These are phyloP conservation scores for Tetraselmis striata DNA, from an alignment of 139 green algal species.

Conservation along the genomic window DNA sequence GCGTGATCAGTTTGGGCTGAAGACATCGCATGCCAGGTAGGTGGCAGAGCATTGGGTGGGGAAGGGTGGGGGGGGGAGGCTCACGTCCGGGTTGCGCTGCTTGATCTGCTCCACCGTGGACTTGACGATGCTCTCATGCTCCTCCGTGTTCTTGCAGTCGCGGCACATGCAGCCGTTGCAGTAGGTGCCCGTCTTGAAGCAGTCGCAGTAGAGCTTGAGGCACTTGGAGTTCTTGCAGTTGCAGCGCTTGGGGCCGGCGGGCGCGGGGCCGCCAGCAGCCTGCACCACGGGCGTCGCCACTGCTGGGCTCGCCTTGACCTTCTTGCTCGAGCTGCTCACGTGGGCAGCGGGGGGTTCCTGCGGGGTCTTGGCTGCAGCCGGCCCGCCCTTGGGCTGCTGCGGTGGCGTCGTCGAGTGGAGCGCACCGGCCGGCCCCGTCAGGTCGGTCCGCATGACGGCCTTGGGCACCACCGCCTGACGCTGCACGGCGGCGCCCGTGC, in stretches of 20 bases:
- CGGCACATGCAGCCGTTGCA: neutral
- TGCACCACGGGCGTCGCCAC: neutral
- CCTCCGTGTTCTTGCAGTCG: neutral
- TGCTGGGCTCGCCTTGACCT: too few species aligned
- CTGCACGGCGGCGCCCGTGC: too few species aligned
- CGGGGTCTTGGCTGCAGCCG: neutral
- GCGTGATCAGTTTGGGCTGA: too few species aligned
- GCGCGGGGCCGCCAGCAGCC: neutral
- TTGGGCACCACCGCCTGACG: neutral
- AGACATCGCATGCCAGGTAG: too few species aligned
- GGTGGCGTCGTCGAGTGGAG: too few species aligned
- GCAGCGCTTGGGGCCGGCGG: neutral
- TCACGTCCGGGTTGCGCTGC: slow-evolving; percentile 14
- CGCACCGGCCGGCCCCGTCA: too few species aligned
- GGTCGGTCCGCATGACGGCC: neutral
- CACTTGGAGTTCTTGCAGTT: neutral
- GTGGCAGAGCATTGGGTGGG: too few species aligned
- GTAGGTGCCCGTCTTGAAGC: neutral
- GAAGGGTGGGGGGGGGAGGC: too few species aligned
- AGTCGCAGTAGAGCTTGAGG: slow-evolving; percentile 8
- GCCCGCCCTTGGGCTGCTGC: neutral
- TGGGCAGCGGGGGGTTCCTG: neutral
- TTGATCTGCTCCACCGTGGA: slow-evolving; percentile 4
- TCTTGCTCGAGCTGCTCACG: too few species aligned
- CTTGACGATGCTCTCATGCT: neutral